These are phyloP conservation scores for Aspergillus bridgeri DNA, from an alignment of 495 filamentous ascomycete species.

Conservation along the genomic window DNA sequence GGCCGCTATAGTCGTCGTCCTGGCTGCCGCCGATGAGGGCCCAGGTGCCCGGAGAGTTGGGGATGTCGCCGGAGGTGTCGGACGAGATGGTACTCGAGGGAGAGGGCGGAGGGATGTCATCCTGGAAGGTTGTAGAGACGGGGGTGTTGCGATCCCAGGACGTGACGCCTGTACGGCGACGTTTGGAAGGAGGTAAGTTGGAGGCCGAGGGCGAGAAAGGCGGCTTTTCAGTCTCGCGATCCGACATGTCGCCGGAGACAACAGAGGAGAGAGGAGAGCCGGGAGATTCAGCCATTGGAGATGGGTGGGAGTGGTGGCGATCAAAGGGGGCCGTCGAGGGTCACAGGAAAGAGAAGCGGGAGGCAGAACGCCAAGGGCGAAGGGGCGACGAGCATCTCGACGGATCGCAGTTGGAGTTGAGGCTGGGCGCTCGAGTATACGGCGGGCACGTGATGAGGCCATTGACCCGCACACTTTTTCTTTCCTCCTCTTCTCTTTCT, in stretches of 20 bases:
- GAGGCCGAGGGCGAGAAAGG: constrained; percentile 40
- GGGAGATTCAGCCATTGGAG: constrained; percentile 47
- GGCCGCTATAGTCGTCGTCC: constrained; percentile 76
- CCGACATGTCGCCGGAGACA: constrained; percentile 46
- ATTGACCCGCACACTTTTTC: constrained; percentile 9
- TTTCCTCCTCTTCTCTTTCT: constrained; percentile 5
- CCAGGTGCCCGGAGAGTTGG: constrained; percentile 41
- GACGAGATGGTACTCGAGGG: constrained; percentile 66
- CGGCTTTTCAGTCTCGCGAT: constrained; percentile 47
- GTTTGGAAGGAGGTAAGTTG: constrained; percentile 51
- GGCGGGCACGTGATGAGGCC: constrained; percentile 29
- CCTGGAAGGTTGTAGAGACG: constrained; percentile 38
- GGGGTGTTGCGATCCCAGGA: constrained; percentile 51
- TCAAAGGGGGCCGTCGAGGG: not conserved
- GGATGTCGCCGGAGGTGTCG: constrained; percentile 80
- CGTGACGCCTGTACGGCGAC: constrained; percentile 47
- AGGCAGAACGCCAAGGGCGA: constrained; percentile 5
- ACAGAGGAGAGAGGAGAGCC: constrained; percentile 52
- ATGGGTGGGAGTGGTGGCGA: not conserved
- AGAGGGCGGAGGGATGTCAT: constrained; percentile 38
- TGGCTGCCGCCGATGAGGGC: constrained; percentile 52
- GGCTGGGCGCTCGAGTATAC: constrained; percentile 18
- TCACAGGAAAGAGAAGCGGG: not conserved
- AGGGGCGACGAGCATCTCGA: not conserved
- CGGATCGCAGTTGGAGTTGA: constrained; percentile 2